A percentile compares a stretch with the other conserved stretches of the same genome.
phyloP scores from a whole-genome alignment of 1,284 basidiomycete species.

The Puccinia coronata region DNA sequence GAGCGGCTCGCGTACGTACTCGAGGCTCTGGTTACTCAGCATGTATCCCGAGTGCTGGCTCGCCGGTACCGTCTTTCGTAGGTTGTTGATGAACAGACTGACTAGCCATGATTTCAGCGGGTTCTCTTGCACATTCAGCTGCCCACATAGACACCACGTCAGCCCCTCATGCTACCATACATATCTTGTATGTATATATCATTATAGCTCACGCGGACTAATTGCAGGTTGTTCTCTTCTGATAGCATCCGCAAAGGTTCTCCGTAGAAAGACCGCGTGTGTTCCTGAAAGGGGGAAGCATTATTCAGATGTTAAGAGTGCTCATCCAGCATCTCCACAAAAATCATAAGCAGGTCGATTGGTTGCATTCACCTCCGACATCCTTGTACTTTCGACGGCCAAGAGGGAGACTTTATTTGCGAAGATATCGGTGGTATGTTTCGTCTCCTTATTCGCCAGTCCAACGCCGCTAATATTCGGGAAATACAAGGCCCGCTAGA shows the following conservation, averaged over 20 bases:
- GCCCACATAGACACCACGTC: background rate
- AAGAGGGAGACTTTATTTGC: conserved; percentile 38
- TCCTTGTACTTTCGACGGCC: conserved; percentile 49
- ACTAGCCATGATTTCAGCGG: conserved; percentile 49
- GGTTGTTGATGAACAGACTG: conserved; percentile 48
- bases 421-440: conserved; percentile 48
- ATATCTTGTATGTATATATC: background rate
- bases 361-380: conserved; percentile 41
- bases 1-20: conserved; percentile 47
- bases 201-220: conserved; percentile 22
- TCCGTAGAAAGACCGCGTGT: conserved; percentile 41
- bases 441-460: conserved; percentile 34
- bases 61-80: conserved; percentile 30
- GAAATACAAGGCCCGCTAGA: conserved; percentile 47
- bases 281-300: conserved; percentile 17
- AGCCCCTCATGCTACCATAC: background rate
- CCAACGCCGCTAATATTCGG: conserved; percentile 42
- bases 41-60: conserved; percentile 37
- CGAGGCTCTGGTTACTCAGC: conserved; percentile 46
- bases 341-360: too few relatives aligned
- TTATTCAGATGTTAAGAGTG: background rate
- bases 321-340: too few relatives aligned
- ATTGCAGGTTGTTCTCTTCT: conserved; percentile 36
- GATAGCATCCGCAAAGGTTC: conserved; percentile 39
- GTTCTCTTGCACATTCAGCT: conserved; percentile 48